Evolutionary conservation across 371 early-diverging fungal genomes (phyloP).

Genomic region (Apophysomyces elegans): DNA sequence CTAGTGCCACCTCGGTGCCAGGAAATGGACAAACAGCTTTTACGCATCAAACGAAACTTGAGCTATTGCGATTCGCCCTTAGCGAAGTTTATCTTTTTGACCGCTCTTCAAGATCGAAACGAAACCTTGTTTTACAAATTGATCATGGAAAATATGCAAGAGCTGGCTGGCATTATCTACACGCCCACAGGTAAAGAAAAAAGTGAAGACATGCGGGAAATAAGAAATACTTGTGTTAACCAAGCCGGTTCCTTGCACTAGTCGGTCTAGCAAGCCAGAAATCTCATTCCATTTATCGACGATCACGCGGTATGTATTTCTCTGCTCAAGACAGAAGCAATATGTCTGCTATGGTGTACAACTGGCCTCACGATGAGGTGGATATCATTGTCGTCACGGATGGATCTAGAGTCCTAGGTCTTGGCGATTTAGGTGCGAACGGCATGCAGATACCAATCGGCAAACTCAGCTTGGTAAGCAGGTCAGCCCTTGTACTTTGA

Average conservation of each 20-base stretch:
- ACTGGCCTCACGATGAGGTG: conserved; percentile 63
- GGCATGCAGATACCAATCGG: conserved; percentile 71
- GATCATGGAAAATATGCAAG: conserved; percentile 61
- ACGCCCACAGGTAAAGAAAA: conserved; percentile 46
- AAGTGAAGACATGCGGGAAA: not conserved
- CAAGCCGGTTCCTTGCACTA: conserved; percentile 16
- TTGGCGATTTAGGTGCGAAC: conserved; percentile 71
- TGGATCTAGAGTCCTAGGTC: conserved; percentile 68
- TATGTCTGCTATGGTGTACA: conserved; percentile 64
- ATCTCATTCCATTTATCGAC: conserved; percentile 70
- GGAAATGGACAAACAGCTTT: conserved; percentile 67
- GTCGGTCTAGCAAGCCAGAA: conserved; percentile 55
- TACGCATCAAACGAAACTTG: conserved; percentile 63
- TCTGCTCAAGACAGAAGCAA: conserved; percentile 60
- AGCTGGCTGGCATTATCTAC: conserved; percentile 52
- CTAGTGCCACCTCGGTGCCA: conserved; percentile 68
- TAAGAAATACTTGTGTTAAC: not conserved
- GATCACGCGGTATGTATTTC: conserved; percentile 69
- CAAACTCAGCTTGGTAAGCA: conserved; percentile 60
- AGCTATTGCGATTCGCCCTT: conserved; percentile 60
- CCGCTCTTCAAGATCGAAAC: conserved; percentile 61
- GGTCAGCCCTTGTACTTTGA: not conserved
- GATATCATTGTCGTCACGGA: conserved; percentile 74
- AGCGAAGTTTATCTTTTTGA: conserved; percentile 62
- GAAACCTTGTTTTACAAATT: conserved; percentile 71